Evolutionary conservation across 208 protist species (phyloP).

Genomic region (Trypanosoma boissoni): DNA sequence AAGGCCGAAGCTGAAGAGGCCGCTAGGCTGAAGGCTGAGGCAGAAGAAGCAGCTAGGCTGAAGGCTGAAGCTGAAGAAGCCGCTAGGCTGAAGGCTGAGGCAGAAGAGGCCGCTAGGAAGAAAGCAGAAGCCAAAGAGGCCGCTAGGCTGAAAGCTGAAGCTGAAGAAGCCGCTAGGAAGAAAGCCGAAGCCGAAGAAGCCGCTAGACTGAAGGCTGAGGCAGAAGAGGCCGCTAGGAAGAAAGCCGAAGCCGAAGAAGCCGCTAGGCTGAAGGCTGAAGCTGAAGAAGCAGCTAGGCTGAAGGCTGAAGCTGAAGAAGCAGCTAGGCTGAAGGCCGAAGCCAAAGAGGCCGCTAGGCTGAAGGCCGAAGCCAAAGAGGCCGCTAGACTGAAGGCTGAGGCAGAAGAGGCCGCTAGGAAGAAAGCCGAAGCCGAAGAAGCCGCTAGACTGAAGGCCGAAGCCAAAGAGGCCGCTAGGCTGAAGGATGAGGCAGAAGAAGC

Average conservation of each 20-base stretch:
- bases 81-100: neutral
- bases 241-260: neutral
- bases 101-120: neutral
- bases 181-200: slow-evolving; percentile 1
- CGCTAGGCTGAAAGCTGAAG: neutral
- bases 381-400: neutral
- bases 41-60: neutral
- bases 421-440: slow-evolving; percentile 11
- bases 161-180: neutral
- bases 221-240: slow-evolving; percentile 2
- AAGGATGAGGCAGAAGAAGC: neutral
- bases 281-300: neutral
- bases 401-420: neutral
- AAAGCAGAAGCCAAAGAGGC: neutral
- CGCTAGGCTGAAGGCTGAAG: neutral
- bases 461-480: neutral
- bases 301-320: neutral
- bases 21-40: neutral
- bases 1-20: slow-evolving; percentile 6
- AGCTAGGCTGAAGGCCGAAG: neutral
- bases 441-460: slow-evolving; percentile 5
- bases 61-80: neutral
- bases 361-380: neutral
- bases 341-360: neutral
- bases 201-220: too few species aligned